Percentiles rank a stretch among this genome's conserved stretches.
phyloP scores from a whole-genome alignment of 768 basidiomycete genomes.

The Kwoniella heveanensis region DNA sequence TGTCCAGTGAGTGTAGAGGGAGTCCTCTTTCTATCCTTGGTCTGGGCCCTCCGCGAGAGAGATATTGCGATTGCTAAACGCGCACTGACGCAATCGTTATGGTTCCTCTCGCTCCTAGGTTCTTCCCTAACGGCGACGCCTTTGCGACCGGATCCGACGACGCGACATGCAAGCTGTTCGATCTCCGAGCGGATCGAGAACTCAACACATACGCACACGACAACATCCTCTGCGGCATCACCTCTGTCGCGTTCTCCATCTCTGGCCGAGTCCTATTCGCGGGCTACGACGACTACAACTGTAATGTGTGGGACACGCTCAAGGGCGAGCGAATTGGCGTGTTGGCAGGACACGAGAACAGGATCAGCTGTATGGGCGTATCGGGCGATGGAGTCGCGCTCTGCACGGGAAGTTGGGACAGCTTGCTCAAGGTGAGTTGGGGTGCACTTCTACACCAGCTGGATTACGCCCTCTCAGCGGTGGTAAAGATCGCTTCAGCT shows the following conservation, averaged over 20 bases:
- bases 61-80: too few relatives aligned
- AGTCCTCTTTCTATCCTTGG: neutral
- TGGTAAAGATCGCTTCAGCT: too few relatives aligned
- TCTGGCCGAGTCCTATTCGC: slow-evolving; percentile 97
- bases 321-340: slow-evolving; percentile 98
- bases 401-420: slow-evolving; percentile 98
- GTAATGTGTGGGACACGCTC: slow-evolving; percentile 99
- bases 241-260: slow-evolving; percentile 96
- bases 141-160: slow-evolving; percentile 99
- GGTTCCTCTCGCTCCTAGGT: too few relatives aligned
- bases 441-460: too few relatives aligned
- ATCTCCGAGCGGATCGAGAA: slow-evolving; percentile 96
- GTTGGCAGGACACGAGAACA: slow-evolving; percentile 95
- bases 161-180: slow-evolving; percentile 95
- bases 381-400: slow-evolving; percentile 96
- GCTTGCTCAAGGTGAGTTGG: slow-evolving; percentile 84
- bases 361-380: slow-evolving; percentile 94
- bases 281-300: slow-evolving; percentile 99
- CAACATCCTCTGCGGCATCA: slow-evolving; percentile 98
- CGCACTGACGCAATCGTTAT: too few relatives aligned
- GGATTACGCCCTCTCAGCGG: too few relatives aligned
- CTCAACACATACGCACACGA: slow-evolving; percentile 96
- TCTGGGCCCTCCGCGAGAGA: too few relatives aligned
- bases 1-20: slow-evolving; percentile 70
- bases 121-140: slow-evolving; percentile 99